Base-by-base conservation (phyloP, 371 early-diverging fungal genomes). In the Mortierella polycephala region DNA sequence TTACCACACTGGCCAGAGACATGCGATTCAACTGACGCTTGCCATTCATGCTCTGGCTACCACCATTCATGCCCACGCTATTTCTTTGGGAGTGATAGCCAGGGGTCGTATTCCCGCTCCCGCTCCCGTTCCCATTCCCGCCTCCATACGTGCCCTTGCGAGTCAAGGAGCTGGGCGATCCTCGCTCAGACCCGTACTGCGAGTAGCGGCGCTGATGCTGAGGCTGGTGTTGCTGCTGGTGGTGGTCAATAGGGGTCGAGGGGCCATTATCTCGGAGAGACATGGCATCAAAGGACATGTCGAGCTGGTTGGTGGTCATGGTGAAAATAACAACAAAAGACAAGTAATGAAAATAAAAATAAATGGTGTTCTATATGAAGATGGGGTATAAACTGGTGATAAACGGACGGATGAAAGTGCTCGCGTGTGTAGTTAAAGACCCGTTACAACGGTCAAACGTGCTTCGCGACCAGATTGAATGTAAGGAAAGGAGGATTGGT, bases 231-330 rank as follows among this genome's bases (percentile, higher is more conserved):
- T 81, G 67, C 53, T 57, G 63, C 40, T 69, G 64, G 58, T 63
- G 64, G 20, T 64, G 67, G 30, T 63, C 83, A 39, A 67, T 62
- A 12, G 71, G 81, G 47, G 81, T 77, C 18, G 70, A 67, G 16
- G 81, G 62, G 57, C 71, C 79, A 46, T 69, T 69, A 68, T 84
- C 85, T 60, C 82, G 75, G 55, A 85, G 82, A 30, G 77, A 75
- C 62, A 85, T 67, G 65, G 84, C 81, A 63, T 85, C 86, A 69
- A 81, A 75, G 67, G 80, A 65, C 71, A 77, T 67, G 64, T 72
- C 72, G 60, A 82, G 71, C 53, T 71, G 81, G 72, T 84, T 65
- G 57, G 57, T 66, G 21, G 65, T 60, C 66, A 66, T 64, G 57
- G 11, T 57, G 30, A 30, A 2, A 30, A 30, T 30, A 30, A 30